These are phyloP conservation scores for Blastosporella zonata DNA, from an alignment of 1,284 basidiomycete species.

Conservation along the genomic window DNA sequence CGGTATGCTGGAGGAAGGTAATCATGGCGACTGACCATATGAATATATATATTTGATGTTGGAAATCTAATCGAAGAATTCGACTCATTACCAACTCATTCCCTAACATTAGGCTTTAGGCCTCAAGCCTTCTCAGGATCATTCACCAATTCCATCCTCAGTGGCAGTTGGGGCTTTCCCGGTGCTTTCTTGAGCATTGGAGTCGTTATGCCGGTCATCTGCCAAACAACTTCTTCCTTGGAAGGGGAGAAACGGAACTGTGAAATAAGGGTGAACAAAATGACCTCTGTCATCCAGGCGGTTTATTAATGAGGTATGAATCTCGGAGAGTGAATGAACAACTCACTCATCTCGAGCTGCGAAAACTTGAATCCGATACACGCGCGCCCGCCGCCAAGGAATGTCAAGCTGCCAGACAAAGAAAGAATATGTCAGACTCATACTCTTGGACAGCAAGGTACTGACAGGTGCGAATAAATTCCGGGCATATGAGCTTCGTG, in stretches of 20 bases:
- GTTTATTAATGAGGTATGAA: not conserved
- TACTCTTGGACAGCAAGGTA: not conserved
- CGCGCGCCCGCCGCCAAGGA: not conserved
- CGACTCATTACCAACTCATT: no score
- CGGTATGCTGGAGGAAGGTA: no score
- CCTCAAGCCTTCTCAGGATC: no score
- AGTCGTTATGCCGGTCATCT: conserved; percentile 13
- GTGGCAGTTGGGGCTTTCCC: conserved; percentile 8
- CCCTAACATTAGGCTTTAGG: no score
- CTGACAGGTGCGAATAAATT: conserved; percentile 19
- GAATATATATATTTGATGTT: no score
- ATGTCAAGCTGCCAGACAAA: not conserved
- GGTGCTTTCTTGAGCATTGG: conserved; percentile 13
- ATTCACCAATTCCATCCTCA: conserved; percentile 10
- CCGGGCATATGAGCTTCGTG: conserved; percentile 13
- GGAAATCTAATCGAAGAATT: no score
- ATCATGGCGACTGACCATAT: no score
- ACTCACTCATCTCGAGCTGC: conserved; percentile 33
- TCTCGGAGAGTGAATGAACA: not conserved
- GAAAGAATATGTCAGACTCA: no score
- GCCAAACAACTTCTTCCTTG: conserved; percentile 18
- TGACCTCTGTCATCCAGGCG: conserved; percentile 10
- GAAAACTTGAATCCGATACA: conserved; percentile 31
- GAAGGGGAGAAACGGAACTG: conserved; percentile 16
- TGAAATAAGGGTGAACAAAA: conserved; percentile 18